Conservation (phyloP, 192 early-diverging fungal species). For the Linnemannia elongata region DNA sequence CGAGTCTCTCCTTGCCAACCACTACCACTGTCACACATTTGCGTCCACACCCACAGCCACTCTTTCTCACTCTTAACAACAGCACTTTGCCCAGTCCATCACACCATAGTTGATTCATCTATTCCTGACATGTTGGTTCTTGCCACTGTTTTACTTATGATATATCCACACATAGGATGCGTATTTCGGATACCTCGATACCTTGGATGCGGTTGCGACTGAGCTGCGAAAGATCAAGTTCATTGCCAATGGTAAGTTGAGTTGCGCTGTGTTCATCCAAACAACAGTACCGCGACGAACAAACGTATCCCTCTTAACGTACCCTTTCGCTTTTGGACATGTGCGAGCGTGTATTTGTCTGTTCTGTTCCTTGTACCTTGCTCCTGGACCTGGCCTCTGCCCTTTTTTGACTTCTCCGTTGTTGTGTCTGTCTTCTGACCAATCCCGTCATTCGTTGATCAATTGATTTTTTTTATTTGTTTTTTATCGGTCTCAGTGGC, state of each 20-base stretch:
- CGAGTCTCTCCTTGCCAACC: background rate
- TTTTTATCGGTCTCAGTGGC: slow-evolving; percentile 22
- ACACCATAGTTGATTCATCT: background rate
- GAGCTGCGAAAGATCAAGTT: slow-evolving; percentile 66
- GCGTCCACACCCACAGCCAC: background rate
- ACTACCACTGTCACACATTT: background rate
- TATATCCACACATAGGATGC: slow-evolving; percentile 59
- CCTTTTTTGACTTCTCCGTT: no score
- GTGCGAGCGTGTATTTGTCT: no score
- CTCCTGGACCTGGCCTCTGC: no score
- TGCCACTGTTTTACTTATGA: background rate
- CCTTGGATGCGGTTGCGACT: slow-evolving; percentile 54
- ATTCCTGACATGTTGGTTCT: background rate
- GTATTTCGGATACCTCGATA: slow-evolving; percentile 58
- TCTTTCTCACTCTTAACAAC: background rate
- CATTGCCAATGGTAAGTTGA: slow-evolving; percentile 64
- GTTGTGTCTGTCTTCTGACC: background rate
- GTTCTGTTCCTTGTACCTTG: no score
- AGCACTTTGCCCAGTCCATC: background rate
- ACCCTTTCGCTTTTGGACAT: background rate
- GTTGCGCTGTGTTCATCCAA: background rate
- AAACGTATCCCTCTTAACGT: background rate
- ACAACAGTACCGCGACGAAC: background rate
- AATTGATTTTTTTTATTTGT: background rate
- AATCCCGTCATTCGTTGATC: slow-evolving; percentile 1